These are phyloP conservation scores for Mycena albidolilacea DNA, from an alignment of 768 basidiomycete species.

Conservation along the genomic window DNA sequence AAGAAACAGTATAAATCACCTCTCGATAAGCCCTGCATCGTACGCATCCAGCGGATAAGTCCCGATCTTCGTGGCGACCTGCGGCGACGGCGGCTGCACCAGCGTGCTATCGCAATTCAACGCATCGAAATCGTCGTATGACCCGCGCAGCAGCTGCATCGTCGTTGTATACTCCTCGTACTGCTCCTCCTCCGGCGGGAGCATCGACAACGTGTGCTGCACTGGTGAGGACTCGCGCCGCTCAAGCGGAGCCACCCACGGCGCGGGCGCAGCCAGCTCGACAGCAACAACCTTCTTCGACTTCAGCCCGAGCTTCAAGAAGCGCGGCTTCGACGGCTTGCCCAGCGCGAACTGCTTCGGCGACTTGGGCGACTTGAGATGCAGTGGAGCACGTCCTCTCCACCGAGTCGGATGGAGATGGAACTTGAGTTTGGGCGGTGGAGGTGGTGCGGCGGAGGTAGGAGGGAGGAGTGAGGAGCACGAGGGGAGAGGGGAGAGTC, in stretches of 20 bases:
- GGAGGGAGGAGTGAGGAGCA: too few species aligned
- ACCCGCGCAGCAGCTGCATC: neutral
- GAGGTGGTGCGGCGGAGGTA: too few species aligned
- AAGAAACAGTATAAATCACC: slow-evolving; percentile 21
- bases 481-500: too few species aligned
- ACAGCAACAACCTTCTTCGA: slow-evolving; percentile 30
- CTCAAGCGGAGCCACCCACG: neutral
- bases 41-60: slow-evolving; percentile 45
- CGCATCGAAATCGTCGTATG: neutral
- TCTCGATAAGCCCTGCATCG: slow-evolving; percentile 41
- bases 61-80: slow-evolving; percentile 37
- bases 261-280: neutral
- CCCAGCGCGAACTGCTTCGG: slow-evolving; percentile 29
- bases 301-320: slow-evolving; percentile 21
- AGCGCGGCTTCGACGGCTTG: slow-evolving; percentile 24
- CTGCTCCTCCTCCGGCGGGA: neutral
- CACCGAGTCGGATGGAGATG: too few species aligned
- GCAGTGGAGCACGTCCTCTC: too few species aligned
- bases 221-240: slow-evolving; percentile 3
- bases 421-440: too few species aligned
- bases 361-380: slow-evolving; percentile 37
- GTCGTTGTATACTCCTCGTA: neutral
- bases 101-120: slow-evolving; percentile 1
- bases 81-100: slow-evolving; percentile 7
- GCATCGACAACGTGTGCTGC: neutral